Evolutionary conservation across 2,329 filamentous ascomycete genomes (phyloP).

Genomic region (Graphiopsis chlorocephala): DNA sequence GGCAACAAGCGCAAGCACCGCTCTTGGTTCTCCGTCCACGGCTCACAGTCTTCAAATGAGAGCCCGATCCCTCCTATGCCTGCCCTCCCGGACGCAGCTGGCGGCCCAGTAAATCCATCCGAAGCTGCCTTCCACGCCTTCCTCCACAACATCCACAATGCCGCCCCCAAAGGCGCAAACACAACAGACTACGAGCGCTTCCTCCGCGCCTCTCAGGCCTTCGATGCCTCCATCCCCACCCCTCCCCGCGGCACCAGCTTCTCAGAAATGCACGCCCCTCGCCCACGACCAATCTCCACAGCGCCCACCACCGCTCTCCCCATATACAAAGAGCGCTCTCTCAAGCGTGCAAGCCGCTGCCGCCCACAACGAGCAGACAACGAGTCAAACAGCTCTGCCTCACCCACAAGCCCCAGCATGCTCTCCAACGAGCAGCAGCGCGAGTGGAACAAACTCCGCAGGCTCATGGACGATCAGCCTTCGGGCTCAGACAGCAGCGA

Average conservation of each 20-base stretch:
- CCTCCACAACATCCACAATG: constrained; percentile 11
- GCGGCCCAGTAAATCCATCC: neutral
- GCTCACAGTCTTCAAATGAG: neutral
- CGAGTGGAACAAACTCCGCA: constrained; percentile 10
- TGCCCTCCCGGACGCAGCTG: neutral
- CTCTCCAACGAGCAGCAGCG: constrained; percentile 1
- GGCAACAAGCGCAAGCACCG: constrained; percentile 14
- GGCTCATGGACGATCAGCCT: neutral
- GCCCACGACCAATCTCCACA: neutral
- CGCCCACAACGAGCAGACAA: neutral
- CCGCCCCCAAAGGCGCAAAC: neutral
- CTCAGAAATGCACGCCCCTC: neutral
- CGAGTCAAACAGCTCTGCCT: neutral
- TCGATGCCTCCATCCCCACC: constrained; percentile 8
- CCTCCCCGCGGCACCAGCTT: neutral
- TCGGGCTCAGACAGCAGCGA: neutral
- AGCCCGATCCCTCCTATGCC: constrained; percentile 3
- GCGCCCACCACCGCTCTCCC: neutral
- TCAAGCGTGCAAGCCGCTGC: neutral
- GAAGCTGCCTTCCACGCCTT: constrained; percentile 10
- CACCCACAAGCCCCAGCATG: neutral
- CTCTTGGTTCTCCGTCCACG: constrained; percentile 14
- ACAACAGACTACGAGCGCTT: constrained; percentile 12
- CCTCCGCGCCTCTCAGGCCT: constrained; percentile 11
- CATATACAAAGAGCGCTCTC: neutral